These are phyloP conservation scores for Lachnellula arida DNA, from an alignment of 2,329 filamentous ascomycete species.

Conservation along the genomic window DNA sequence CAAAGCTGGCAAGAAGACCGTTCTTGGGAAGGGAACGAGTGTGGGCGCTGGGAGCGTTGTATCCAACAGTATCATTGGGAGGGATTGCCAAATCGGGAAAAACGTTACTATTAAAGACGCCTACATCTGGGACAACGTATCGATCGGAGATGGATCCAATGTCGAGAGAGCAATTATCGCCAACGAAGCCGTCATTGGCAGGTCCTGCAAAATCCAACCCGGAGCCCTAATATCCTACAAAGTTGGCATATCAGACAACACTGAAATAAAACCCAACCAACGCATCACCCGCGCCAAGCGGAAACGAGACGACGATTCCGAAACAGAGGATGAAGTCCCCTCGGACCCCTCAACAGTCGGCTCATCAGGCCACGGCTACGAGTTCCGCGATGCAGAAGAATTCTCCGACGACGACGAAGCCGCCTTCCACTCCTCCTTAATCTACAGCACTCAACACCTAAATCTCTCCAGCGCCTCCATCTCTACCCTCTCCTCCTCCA, in stretches of 20 bases:
- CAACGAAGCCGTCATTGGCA: conserved; percentile 65
- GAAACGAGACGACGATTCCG: conserved; percentile 36
- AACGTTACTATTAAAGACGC: conserved; percentile 75
- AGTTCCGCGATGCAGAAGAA: conserved; percentile 58
- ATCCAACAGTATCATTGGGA: conserved; percentile 73
- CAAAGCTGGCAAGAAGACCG: conserved; percentile 60
- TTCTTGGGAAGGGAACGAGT: conserved; percentile 71
- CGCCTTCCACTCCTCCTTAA: conserved; percentile 49
- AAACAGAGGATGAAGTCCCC: conserved; percentile 29
- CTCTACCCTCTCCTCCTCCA: conserved; percentile 57
- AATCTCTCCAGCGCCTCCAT: conserved; percentile 50
- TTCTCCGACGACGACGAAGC: conserved; percentile 55
- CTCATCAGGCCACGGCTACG: conserved; percentile 53
- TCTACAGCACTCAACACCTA: conserved; percentile 33
- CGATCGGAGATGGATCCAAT: conserved; percentile 68
- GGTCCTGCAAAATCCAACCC: conserved; percentile 60
- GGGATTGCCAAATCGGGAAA: conserved; percentile 79
- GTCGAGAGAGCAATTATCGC: conserved; percentile 74
- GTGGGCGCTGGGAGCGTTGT: conserved; percentile 70
- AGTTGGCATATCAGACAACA: conserved; percentile 63
- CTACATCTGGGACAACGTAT: conserved; percentile 83
- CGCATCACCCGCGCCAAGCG: conserved; percentile 41
- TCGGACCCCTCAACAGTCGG: conserved; percentile 53
- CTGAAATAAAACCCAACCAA: conserved; percentile 36
- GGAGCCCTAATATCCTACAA: conserved; percentile 78